Evolutionary conservation across 495 filamentous ascomycete genomes (phyloP), one percentile per base, ranked within the genome.

Genomic region (Neurospora sp.): DNA sequence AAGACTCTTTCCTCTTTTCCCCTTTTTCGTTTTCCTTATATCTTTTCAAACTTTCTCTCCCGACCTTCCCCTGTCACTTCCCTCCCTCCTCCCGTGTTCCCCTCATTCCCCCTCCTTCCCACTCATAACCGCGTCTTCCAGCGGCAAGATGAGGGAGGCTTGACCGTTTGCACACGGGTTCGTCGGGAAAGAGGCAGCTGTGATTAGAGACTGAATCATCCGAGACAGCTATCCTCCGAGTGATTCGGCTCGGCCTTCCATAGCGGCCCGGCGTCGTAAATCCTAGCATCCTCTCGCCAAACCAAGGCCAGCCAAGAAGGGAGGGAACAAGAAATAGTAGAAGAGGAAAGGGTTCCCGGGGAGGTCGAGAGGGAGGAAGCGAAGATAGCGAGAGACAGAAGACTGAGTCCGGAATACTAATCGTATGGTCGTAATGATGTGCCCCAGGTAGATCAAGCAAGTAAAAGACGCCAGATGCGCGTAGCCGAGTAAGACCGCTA

Each of bases 361-460:
- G 73, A 68, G 69, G 53, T 66, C 31, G 68, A 69, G 37, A 42
- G 35, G 20, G 68, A 42, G 68, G 16, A 69, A 69, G 68, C 27
- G 53, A 66, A 71, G 44, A 61, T 35, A 71, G 27, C 39, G 39
- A 68, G 70, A 71, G 42, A 69, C 73, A 69, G 61, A 44, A 73
- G 73, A 71, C 70, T 73, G 35, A 76, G 72, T 27, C 44, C 40
- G 68, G 41, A 68, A 71, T 76, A 74, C 75, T 76, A 74, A 69
- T 77, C 76, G 76, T 78, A 59, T 66, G 53, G 75, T 78, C 77
- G 76, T 78, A 73, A 80, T 79, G 71, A 76, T 76, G 71, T 76
- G 53, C 76, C 70, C 73, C 74, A 70, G 74, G 61, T 37, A 66
- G 53, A 66, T 66, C 53, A 66, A 66, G 53, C 27, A 66, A 66